Evolutionary conservation across 768 basidiomycete species (phyloP).

Genomic region (Rhodotorula diobovata): DNA sequence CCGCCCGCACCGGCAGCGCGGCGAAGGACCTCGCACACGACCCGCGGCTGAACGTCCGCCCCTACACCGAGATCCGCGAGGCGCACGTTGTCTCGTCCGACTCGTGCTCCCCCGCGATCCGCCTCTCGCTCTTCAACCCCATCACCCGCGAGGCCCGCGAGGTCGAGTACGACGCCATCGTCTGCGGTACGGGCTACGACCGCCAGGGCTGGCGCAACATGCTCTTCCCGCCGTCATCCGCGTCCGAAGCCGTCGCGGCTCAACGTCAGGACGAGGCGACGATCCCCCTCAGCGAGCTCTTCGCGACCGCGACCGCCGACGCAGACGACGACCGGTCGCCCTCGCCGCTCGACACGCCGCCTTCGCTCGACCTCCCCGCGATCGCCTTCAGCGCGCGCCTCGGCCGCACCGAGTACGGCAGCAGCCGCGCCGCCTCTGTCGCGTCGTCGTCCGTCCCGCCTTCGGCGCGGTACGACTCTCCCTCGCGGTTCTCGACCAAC

Average conservation of each 20-base stretch:
- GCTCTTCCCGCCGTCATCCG: constrained; percentile 47
- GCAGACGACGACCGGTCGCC: neutral
- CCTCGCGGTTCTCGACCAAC: neutral
- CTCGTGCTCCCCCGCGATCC: constrained; percentile 36
- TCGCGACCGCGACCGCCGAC: neutral
- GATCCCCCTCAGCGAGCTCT: constrained; percentile 19
- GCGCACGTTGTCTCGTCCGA: neutral
- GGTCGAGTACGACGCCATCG: constrained; percentile 52
- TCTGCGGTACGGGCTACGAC: constrained; percentile 59
- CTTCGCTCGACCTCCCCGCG: constrained; percentile 8
- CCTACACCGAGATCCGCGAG: constrained; percentile 41
- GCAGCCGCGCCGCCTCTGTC: neutral
- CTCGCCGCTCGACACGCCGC: constrained; percentile 1
- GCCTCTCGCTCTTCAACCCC: constrained; percentile 48
- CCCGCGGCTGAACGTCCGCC: constrained; percentile 50
- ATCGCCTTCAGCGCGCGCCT: constrained; percentile 10
- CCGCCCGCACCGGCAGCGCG: constrained; percentile 44
- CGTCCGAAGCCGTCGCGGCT: constrained; percentile 48
- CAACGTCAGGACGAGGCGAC: constrained; percentile 37
- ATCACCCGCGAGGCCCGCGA: constrained; percentile 47
- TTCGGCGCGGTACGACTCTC: neutral
- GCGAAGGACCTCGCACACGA: constrained; percentile 46
- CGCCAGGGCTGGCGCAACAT: constrained; percentile 51
- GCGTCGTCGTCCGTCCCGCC: neutral
- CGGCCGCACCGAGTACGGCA: neutral